Conservation (phyloP, 768 basidiomycete genomes). For the Tylopilus intermedius region DNA sequence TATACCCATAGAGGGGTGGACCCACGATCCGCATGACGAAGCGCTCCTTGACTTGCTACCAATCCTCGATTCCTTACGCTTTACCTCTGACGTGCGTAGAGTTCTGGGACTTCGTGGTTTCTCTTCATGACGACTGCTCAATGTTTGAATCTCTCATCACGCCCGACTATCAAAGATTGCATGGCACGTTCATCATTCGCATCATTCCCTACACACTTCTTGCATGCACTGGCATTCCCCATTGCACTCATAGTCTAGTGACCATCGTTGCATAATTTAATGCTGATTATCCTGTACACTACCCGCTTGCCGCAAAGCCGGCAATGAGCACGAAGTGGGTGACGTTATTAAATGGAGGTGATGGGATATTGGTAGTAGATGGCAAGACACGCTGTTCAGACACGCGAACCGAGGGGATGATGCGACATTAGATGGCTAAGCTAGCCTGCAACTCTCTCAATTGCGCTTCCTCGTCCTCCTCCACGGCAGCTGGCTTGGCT, state of each 20-base stretch:
- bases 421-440: slow-evolving; percentile 63
- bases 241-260: slow-evolving; percentile 27
- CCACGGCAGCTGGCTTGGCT: slow-evolving; percentile 44
- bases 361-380: slow-evolving; percentile 34
- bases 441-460: slow-evolving; percentile 85
- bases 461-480: slow-evolving; percentile 90
- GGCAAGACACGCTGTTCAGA: slow-evolving; percentile 19
- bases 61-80: slow-evolving; percentile 91
- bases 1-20: slow-evolving; percentile 99
- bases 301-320: slow-evolving; percentile 22
- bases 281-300: slow-evolving; percentile 36
- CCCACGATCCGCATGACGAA: slow-evolving; percentile 93
- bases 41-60: slow-evolving; percentile 93
- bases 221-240: slow-evolving; percentile 26
- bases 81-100: slow-evolving; percentile 91
- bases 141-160: slow-evolving; percentile 7
- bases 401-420: slow-evolving; percentile 6
- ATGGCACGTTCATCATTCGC: slow-evolving; percentile 23
- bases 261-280: slow-evolving; percentile 33
- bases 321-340: slow-evolving; percentile 18
- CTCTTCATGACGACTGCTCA: slow-evolving; percentile 29
- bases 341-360: slow-evolving; percentile 27
- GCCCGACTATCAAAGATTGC: slow-evolving; percentile 11
- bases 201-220: slow-evolving; percentile 20
- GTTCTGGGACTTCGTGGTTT: slow-evolving; percentile 74